A percentile compares a stretch with the other conserved stretches of the same genome.
Evolutionary conservation across 345 rosid genomes (phyloP).

Genomic region (Anastatica hierochuntica): DNA sequence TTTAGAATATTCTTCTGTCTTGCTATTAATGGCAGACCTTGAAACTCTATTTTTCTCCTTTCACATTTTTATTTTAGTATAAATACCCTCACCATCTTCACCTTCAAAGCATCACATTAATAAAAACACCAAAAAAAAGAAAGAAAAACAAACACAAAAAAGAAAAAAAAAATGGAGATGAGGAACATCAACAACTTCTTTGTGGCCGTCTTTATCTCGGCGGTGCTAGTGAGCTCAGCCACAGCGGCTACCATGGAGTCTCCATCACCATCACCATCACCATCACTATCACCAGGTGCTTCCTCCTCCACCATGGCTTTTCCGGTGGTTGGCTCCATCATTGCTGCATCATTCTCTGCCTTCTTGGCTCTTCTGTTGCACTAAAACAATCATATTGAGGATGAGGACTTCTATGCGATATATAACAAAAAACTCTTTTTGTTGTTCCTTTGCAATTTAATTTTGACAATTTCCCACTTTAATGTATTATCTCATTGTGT

Average conservation of each 20-base stretch:
- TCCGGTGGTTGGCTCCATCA: constrained; percentile 36
- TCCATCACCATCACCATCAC: constrained; percentile 34
- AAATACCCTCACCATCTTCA: constrained; percentile 5
- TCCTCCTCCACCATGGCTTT: constrained; percentile 19
- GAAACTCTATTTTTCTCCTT: constrained; percentile 7
- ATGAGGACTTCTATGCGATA: constrained; percentile 1
- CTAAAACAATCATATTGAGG: constrained; percentile 1
- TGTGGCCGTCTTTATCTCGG: constrained; percentile 30
- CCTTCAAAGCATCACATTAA: constrained; percentile 3
- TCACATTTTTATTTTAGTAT: neutral
- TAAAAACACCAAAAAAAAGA: neutral
- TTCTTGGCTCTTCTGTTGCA: constrained; percentile 25
- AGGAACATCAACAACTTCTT: constrained; percentile 41
- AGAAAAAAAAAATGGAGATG: constrained; percentile 38
- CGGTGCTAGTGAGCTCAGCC: constrained; percentile 40
- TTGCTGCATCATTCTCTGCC: constrained; percentile 31
- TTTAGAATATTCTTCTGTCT: neutral
- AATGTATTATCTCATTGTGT: constrained; percentile 16
- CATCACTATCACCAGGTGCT: constrained; percentile 32
- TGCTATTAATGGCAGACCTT: constrained; percentile 16
- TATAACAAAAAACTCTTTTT: constrained; percentile 3
- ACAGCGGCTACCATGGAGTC: constrained; percentile 36
- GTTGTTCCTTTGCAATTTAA: neutral
- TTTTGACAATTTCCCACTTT: constrained; percentile 12
- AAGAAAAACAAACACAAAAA: neutral